Conservation (phyloP, 148 eudicot genomes). For the Heliamphora exappendiculata region DNA sequence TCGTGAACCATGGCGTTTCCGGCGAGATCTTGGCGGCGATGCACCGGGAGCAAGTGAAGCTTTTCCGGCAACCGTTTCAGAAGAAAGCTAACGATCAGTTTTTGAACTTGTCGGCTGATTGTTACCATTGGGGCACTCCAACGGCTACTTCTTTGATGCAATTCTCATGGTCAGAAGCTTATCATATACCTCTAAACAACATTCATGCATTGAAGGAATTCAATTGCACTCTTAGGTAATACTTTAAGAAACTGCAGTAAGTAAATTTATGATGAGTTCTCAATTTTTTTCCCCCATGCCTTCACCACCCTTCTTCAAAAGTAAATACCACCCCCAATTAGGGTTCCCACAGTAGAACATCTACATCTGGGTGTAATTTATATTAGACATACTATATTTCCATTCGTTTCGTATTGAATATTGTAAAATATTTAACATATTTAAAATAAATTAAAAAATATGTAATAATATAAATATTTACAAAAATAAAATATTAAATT, state of each 20-base stretch:
- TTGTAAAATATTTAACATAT: too few species aligned
- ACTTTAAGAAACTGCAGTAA: neutral
- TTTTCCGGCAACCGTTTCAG: slow-evolving; percentile 8
- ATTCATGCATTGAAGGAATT: neutral
- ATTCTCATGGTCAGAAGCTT: slow-evolving; percentile 21
- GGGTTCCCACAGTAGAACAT: too few species aligned
- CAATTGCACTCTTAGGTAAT: slow-evolving; percentile 14
- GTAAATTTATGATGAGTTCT: neutral
- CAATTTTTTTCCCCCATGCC: neutral
- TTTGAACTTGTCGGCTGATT: neutral
- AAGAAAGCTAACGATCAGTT: neutral
- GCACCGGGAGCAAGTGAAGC: slow-evolving; percentile 11
- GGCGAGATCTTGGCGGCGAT: neutral
- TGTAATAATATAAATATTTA: too few species aligned
- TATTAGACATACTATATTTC: too few species aligned
- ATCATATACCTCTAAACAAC: slow-evolving; percentile 11
- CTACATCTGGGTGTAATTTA: too few species aligned
- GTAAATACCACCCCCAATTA: neutral
- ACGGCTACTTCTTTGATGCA: slow-evolving; percentile 13
- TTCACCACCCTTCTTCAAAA: neutral
- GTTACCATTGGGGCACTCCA: slow-evolving; percentile 19
- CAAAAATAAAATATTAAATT: too few species aligned
- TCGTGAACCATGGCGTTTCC: slow-evolving; percentile 15
- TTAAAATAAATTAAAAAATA: too few species aligned
- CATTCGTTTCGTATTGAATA: too few species aligned